Conservation (phyloP, 352 stramenopile species). For the Phytophthora sojae region DNA sequence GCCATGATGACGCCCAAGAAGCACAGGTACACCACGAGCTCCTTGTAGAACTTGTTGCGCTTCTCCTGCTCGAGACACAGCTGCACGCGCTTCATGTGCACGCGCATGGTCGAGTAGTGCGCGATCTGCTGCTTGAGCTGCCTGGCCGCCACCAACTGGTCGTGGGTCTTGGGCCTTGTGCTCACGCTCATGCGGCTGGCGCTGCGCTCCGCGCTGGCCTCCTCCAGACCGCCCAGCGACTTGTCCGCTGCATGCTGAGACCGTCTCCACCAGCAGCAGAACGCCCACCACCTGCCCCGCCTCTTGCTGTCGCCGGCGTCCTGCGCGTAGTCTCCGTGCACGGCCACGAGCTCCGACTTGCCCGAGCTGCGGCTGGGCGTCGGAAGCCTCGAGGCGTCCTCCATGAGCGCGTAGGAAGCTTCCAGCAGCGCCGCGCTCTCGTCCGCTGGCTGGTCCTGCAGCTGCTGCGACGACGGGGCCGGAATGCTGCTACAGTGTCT, state of each 20-base stretch:
- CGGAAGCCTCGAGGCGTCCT: constrained; percentile 21
- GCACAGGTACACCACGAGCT: constrained; percentile 76
- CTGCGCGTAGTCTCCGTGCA: constrained; percentile 21
- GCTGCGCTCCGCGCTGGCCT: constrained; percentile 30
- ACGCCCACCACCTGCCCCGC: constrained; percentile 19
- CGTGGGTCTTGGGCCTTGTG: constrained; percentile 34
- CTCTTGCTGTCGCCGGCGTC: constrained; percentile 14
- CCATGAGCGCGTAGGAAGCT: constrained; percentile 44
- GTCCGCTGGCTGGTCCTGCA: constrained; percentile 18
- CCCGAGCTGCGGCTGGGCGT: constrained; percentile 21
- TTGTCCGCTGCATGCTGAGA: constrained; percentile 1
- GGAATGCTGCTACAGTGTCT: constrained; percentile 34
- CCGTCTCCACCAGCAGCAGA: constrained; percentile 20
- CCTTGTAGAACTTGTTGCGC: constrained; percentile 86
- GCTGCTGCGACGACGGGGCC: constrained; percentile 11
- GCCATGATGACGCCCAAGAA: constrained; percentile 73
- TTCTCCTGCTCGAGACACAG: constrained; percentile 84
- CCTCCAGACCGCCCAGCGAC: constrained; percentile 16
- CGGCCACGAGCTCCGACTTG: constrained; percentile 35
- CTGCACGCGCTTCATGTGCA: constrained; percentile 89
- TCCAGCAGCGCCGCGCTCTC: constrained; percentile 28
- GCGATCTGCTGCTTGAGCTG: constrained; percentile 65
- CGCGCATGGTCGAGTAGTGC: constrained; percentile 82
- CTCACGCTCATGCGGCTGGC: constrained; percentile 27
- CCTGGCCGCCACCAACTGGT: constrained; percentile 48